These are phyloP conservation scores for Neurospora sp. DNA, from an alignment of 495 filamentous ascomycete species.

Conservation along the genomic window DNA sequence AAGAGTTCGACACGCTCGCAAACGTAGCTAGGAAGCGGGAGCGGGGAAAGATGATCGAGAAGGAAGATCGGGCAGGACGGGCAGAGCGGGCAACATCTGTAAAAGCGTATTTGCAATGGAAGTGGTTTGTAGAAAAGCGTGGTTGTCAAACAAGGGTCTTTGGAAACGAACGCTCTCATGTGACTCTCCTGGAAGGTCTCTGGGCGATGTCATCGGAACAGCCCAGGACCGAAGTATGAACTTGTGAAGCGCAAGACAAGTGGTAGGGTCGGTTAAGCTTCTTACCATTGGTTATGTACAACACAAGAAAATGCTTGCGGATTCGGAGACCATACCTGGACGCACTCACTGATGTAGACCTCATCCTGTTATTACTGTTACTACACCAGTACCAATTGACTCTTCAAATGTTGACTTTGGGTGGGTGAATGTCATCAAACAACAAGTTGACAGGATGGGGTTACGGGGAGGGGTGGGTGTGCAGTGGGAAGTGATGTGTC, in stretches of 20 bases:
- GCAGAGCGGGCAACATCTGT: background rate
- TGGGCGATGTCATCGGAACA: background rate
- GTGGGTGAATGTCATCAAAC: too few relatives aligned
- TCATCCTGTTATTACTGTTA: background rate
- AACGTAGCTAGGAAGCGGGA: background rate
- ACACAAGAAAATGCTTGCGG: background rate
- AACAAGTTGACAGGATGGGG: too few relatives aligned
- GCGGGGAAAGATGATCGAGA: background rate
- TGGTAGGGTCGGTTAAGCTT: background rate
- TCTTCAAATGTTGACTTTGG: too few relatives aligned
- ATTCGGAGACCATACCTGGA: background rate
- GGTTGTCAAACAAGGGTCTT: background rate
- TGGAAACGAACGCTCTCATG: background rate
- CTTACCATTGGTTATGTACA: background rate
- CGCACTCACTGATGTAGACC: background rate
- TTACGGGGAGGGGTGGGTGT: too few relatives aligned
- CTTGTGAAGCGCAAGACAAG: background rate
- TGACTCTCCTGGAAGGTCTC: background rate
- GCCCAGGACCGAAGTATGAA: background rate
- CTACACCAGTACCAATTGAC: background rate
- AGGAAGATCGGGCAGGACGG: background rate
- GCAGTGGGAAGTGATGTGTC: too few relatives aligned
- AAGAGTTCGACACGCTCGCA: background rate
- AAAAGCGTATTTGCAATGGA: background rate
- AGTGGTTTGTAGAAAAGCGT: background rate